These are phyloP conservation scores for Triangularia setosa DNA, from an alignment of 2,329 filamentous ascomycete genomes.

Conservation along the genomic window DNA sequence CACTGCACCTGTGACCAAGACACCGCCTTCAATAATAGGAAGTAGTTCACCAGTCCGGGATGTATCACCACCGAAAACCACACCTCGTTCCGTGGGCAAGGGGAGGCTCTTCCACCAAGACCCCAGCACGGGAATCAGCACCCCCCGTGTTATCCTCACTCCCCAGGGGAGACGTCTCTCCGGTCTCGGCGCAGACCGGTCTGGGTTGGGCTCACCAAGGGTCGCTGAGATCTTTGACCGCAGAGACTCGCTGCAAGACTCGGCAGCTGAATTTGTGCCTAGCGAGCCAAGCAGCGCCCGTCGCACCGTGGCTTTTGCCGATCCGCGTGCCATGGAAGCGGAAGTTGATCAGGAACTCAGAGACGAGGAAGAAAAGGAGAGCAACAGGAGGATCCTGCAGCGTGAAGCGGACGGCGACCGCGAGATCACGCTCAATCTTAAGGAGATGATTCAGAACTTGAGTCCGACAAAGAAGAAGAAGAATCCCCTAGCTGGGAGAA, in stretches of 20 bases:
- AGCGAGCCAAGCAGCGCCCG: constrained; percentile 36
- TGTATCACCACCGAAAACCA: constrained; percentile 28
- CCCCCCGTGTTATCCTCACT: constrained; percentile 61
- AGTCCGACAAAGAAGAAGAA: constrained; percentile 78
- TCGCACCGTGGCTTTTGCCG: constrained; percentile 58
- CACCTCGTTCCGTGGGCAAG: constrained; percentile 29
- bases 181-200: constrained; percentile 65
- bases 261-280: constrained; percentile 60
- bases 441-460: constrained; percentile 72
- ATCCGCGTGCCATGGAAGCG: constrained; percentile 58
- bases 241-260: constrained; percentile 67
- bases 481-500: constrained; percentile 60
- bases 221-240: constrained; percentile 68
- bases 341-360: constrained; percentile 61
- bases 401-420: constrained; percentile 52
- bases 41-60: constrained; percentile 29
- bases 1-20: constrained; percentile 8
- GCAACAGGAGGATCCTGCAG: constrained; percentile 52
- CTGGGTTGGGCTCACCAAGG: constrained; percentile 71
- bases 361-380: constrained; percentile 59
- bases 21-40: constrained; percentile 24
- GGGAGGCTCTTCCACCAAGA: constrained; percentile 51
- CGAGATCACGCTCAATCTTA: constrained; percentile 64
- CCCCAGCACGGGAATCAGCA: constrained; percentile 50
- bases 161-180: constrained; percentile 59